A percentile compares a stretch with the other conserved stretches of the same genome.
These are phyloP conservation scores for Dendrocalamus sinicus DNA, from an alignment of 176 grass and related monocot species.

Conservation along the genomic window DNA sequence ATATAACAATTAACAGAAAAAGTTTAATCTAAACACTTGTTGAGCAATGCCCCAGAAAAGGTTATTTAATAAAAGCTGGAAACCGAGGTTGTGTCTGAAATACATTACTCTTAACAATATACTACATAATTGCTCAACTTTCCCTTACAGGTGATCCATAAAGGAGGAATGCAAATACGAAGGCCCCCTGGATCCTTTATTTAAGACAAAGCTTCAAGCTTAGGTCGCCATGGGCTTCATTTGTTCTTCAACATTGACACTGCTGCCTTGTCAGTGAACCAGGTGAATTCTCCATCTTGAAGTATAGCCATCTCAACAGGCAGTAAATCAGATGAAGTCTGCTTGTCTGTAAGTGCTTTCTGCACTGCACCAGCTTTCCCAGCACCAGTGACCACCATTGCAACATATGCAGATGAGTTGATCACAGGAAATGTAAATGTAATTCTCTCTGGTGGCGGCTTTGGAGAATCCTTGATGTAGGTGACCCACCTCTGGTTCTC, in stretches of 20 bases:
- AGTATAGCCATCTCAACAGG: constrained; percentile 90
- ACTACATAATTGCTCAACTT: constrained; percentile 28
- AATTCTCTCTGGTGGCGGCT: constrained; percentile 93
- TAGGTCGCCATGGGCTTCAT: constrained; percentile 18
- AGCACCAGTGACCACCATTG: constrained; percentile 88
- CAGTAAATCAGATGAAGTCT: constrained; percentile 59
- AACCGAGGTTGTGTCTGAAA: background rate
- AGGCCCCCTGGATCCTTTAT: constrained; percentile 28
- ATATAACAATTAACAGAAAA: background rate
- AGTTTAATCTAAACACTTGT: background rate
- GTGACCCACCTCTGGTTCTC: constrained; percentile 83
- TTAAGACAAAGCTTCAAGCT: constrained; percentile 22
- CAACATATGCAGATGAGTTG: constrained; percentile 81
- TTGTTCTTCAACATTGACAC: constrained; percentile 69
- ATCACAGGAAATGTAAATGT: constrained; percentile 95
- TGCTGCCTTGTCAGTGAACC: constrained; percentile 92
- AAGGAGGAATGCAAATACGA: constrained; percentile 4
- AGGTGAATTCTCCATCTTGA: constrained; percentile 82
- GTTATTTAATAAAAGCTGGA: constrained; percentile 30
- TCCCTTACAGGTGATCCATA: constrained; percentile 20
- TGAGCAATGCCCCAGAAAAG: constrained; percentile 23
- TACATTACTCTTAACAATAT: constrained; percentile 31
- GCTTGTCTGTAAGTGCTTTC: constrained; percentile 66
- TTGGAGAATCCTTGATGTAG: constrained; percentile 92
- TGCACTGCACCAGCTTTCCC: constrained; percentile 67